Conservation (phyloP, 2,329 filamentous ascomycete genomes). For the Phialophora verrucosa region DNA sequence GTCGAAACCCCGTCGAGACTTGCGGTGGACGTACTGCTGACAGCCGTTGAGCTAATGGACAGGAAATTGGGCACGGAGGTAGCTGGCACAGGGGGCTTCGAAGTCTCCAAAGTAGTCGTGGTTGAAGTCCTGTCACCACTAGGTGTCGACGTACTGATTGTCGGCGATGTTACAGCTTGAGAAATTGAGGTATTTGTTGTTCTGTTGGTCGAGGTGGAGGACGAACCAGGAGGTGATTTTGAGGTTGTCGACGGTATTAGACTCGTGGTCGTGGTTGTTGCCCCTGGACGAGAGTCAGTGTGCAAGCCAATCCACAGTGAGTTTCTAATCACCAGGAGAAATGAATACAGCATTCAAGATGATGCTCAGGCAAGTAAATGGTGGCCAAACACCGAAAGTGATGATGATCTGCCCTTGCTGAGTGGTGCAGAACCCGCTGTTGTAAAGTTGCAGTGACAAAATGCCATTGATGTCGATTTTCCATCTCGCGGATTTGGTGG, state of each 20-base stretch:
- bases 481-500: constrained; percentile 7
- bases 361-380: constrained; percentile 25
- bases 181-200: not conserved
- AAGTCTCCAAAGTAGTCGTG: not conserved
- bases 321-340: not conserved
- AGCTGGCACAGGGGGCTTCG: not conserved
- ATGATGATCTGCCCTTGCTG: constrained; percentile 19
- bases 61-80: not conserved
- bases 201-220: not conserved
- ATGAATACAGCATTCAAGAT: constrained; percentile 1
- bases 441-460: constrained; percentile 12
- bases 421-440: constrained; percentile 23
- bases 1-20: not conserved
- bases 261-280: not conserved
- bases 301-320: not conserved
- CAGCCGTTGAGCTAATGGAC: not conserved
- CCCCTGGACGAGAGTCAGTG: constrained; percentile 4
- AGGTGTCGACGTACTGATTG: not conserved
- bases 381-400: constrained; percentile 9
- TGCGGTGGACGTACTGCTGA: not conserved
- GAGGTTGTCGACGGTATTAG: not conserved
- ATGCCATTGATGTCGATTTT: constrained; percentile 3
- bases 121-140: not conserved
- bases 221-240: not conserved
- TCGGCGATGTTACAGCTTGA: not conserved